Evolutionary conservation across 345 rosid species (phyloP).

Genomic region (Geranium brycei): DNA sequence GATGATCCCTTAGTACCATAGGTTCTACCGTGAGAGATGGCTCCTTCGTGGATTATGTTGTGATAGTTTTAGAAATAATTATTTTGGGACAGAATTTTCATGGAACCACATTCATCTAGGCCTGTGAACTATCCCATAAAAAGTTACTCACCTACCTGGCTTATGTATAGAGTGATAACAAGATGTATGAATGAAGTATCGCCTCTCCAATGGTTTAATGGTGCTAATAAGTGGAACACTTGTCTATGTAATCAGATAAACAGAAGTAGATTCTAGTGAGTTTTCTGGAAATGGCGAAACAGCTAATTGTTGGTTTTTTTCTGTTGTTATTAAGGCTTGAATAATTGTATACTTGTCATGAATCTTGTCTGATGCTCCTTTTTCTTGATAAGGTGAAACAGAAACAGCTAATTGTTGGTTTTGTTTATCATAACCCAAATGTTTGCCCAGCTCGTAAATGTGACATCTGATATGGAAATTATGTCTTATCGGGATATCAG

Average conservation of each 20-base stretch:
- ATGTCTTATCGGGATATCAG: slow-evolving; percentile 24
- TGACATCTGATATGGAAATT: neutral
- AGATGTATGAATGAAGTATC: neutral
- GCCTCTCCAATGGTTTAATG: neutral
- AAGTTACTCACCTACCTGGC: neutral
- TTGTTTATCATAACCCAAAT: neutral
- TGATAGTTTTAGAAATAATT: too few relatives aligned
- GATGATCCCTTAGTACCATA: neutral
- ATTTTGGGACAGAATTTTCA: too few relatives aligned
- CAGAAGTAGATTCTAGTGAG: neutral
- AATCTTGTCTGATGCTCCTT: neutral
- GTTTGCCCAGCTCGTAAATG: neutral
- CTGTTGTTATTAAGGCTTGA: neutral
- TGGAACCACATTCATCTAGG: neutral
- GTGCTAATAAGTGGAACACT: neutral
- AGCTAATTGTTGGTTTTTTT: too few relatives aligned
- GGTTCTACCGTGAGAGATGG: neutral
- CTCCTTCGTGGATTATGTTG: neutral
- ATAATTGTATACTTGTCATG: neutral
- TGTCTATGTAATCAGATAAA: neutral
- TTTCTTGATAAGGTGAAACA: too few relatives aligned
- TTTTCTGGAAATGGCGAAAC: too few relatives aligned
- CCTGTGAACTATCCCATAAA: neutral
- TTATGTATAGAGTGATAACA: neutral
- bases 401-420: neutral